phyloP scores from a whole-genome alignment of 805 yeast genomes.

The Candida piceae region DNA sequence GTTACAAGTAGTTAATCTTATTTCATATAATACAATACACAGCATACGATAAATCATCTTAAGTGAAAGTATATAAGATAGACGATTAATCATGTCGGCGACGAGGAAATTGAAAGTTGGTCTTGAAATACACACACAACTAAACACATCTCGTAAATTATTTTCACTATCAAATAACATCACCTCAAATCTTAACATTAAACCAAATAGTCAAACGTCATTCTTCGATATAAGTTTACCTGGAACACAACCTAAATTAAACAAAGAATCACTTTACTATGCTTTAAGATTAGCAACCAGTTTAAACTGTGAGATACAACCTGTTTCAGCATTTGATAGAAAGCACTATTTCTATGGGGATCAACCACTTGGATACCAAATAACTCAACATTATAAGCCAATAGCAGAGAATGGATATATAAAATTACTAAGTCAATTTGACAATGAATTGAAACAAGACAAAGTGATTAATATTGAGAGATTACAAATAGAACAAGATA shows the following conservation, averaged over 20 bases:
- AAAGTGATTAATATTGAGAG: conserved; percentile 64
- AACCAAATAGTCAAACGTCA: conserved; percentile 68
- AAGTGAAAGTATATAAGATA: conserved; percentile 1
- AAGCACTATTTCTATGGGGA: conserved; percentile 96
- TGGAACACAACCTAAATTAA: conserved; percentile 84
- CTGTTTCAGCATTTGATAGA: conserved; percentile 71
- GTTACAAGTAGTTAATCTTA: too few species aligned
- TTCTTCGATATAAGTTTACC: conserved; percentile 85
- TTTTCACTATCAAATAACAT: conserved; percentile 59
- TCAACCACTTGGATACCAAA: conserved; percentile 94
- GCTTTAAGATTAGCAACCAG: conserved; percentile 75
- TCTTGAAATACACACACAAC: conserved; percentile 88
- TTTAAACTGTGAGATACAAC: conserved; percentile 52
- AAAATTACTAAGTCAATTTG: conserved; percentile 34
- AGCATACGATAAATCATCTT: too few species aligned
- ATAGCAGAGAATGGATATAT: conserved; percentile 66
- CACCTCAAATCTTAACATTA: conserved; percentile 35
- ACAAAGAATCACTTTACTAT: conserved; percentile 63
- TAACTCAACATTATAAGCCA: conserved; percentile 85
- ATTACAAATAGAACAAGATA: conserved; percentile 91
- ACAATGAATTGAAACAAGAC: conserved; percentile 45
- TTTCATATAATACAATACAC: too few species aligned
- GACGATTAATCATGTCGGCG: conserved; percentile 3
- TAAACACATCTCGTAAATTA: conserved; percentile 67
- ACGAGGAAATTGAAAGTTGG: conserved; percentile 63